Percentiles rank a stretch among this genome's conserved stretches.
Evolutionary conservation across 805 yeast genomes (phyloP).

Genomic region (Pichia gijzeniarum): DNA sequence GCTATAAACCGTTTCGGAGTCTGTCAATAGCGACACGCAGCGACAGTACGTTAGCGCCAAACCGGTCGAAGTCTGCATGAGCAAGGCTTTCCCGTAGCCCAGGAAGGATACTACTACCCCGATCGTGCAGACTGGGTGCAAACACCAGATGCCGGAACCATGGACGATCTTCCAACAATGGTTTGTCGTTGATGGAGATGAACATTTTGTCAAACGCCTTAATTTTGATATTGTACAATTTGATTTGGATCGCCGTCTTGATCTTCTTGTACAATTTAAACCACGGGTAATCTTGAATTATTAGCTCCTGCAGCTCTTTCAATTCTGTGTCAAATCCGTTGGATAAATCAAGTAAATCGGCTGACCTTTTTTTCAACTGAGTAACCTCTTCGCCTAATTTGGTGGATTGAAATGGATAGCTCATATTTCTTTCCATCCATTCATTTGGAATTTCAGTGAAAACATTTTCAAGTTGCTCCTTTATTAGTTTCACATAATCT

Average conservation of each 20-base stretch:
- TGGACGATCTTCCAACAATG: constrained; percentile 26
- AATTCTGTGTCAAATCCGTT: constrained; percentile 18
- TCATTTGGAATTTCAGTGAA: constrained; percentile 21
- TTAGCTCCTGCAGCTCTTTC: constrained; percentile 39
- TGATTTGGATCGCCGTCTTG: constrained; percentile 49
- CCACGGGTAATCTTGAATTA: constrained; percentile 72
- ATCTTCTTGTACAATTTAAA: constrained; percentile 56
- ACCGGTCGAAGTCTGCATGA: constrained; percentile 37
- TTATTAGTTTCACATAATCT: constrained; percentile 42
- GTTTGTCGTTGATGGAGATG: constrained; percentile 29
- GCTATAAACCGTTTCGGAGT: neutral
- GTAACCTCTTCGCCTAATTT: constrained; percentile 32
- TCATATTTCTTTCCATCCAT: constrained; percentile 26
- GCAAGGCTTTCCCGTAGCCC: constrained; percentile 49
- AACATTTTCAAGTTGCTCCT: constrained; percentile 29
- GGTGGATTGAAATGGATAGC: constrained; percentile 8
- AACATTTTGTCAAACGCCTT: constrained; percentile 52
- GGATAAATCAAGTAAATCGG: constrained; percentile 12
- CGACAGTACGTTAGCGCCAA: constrained; percentile 14
- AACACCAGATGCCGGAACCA: constrained; percentile 63
- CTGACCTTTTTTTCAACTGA: constrained; percentile 1
- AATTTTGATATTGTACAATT: constrained; percentile 46
- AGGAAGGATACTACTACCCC: constrained; percentile 36
- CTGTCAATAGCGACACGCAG: constrained; percentile 7
- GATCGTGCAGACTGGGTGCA: constrained; percentile 38